These are phyloP conservation scores for Cinnamomum chago DNA, from an alignment of 164 flowering plant species.

Conservation along the genomic window DNA sequence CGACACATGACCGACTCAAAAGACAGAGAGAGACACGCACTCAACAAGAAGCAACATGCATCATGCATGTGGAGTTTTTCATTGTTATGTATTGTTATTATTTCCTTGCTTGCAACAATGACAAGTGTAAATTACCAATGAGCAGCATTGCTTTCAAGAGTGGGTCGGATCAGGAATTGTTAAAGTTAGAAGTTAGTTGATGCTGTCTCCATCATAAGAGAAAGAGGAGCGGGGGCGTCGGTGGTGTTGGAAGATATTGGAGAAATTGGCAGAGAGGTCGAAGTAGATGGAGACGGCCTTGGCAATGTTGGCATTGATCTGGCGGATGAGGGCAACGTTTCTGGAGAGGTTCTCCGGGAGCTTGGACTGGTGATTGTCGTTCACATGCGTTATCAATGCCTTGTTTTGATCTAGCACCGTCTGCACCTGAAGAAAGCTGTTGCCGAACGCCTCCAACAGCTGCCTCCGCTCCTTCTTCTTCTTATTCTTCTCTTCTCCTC, in stretches of 20 bases:
- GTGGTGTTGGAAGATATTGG: slow-evolving; percentile 23
- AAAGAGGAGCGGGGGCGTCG: slow-evolving; percentile 10
- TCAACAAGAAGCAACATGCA: too few species aligned
- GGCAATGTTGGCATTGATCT: slow-evolving; percentile 50
- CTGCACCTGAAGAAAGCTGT: slow-evolving; percentile 42
- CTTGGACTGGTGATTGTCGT: slow-evolving; percentile 62
- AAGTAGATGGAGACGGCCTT: slow-evolving; percentile 50
- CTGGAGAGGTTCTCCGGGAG: slow-evolving; percentile 43
- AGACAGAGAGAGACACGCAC: too few species aligned
- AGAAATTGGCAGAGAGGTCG: slow-evolving; percentile 42
- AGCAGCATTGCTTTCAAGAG: too few species aligned
- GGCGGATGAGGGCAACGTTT: slow-evolving; percentile 50
- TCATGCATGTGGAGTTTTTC: too few species aligned
- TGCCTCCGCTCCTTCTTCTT: neutral
- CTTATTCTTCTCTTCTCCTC: neutral
- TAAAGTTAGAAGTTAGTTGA: neutral
- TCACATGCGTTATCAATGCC: slow-evolving; percentile 46
- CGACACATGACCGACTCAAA: too few species aligned
- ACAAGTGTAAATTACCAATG: too few species aligned
- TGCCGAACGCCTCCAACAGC: slow-evolving; percentile 40
- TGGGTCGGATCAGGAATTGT: neutral
- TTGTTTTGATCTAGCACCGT: slow-evolving; percentile 55
- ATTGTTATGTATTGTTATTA: too few species aligned
- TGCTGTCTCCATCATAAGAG: neutral
- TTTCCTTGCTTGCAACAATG: too few species aligned